These are phyloP conservation scores for Sporothrix inflata DNA, from an alignment of 2,329 filamentous ascomycete species.

Conservation along the genomic window DNA sequence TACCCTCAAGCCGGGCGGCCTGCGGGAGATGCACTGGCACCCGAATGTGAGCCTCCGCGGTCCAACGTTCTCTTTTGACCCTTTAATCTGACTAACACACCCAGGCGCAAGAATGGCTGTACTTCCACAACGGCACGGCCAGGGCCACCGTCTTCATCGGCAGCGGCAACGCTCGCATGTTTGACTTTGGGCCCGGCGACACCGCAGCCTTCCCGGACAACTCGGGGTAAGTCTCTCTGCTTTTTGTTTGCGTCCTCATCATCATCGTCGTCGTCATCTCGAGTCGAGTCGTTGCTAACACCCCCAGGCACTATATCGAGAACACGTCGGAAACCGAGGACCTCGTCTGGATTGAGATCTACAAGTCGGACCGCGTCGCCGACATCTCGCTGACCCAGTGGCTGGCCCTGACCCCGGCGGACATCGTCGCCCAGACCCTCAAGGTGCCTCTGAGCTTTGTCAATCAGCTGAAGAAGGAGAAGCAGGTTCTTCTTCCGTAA, in stretches of 20 bases:
- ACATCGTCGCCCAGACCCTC: constrained; percentile 62
- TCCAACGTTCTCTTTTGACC: not conserved
- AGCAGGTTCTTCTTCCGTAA: constrained; percentile 57
- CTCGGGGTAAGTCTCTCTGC: constrained; percentile 45
- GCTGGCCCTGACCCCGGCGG: constrained; percentile 67
- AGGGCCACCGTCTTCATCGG: constrained; percentile 69
- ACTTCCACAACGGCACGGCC: constrained; percentile 66
- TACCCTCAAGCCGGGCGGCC: constrained; percentile 62
- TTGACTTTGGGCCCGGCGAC: constrained; percentile 69
- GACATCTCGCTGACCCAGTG: constrained; percentile 71
- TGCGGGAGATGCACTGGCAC: constrained; percentile 72
- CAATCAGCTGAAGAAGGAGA: constrained; percentile 63
- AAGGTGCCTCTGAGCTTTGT: constrained; percentile 63
- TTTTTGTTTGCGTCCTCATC: not conserved
- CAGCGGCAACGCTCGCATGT: constrained; percentile 62
- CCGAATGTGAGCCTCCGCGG: constrained; percentile 56
- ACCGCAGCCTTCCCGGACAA: constrained; percentile 71
- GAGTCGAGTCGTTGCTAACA: not conserved
- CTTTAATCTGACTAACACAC: not conserved
- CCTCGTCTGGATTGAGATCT: constrained; percentile 70
- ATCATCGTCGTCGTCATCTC: not conserved
- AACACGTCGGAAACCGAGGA: constrained; percentile 65
- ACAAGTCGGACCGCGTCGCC: constrained; percentile 67
- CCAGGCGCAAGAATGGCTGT: constrained; percentile 72
- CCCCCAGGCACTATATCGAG: constrained; percentile 66